A percentile compares a stretch with the other conserved stretches of the same genome.
These are phyloP conservation scores for Daedaleopsis nitida DNA, from an alignment of 768 basidiomycete genomes.

Conservation along the genomic window DNA sequence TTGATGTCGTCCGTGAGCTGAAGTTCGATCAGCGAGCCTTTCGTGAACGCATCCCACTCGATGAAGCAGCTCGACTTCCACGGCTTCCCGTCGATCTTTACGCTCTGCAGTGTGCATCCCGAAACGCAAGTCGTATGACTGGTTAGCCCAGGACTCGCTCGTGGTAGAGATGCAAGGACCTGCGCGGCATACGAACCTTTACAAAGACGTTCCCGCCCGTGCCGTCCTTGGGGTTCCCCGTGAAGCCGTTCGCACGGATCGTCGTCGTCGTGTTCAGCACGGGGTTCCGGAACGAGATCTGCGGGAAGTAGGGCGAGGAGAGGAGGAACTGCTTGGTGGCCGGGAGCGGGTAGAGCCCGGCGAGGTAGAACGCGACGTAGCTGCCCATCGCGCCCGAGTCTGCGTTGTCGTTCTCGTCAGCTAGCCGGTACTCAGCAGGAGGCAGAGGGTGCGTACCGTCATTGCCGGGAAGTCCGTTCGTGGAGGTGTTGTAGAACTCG, in stretches of 20 bases:
- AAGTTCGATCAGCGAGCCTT: constrained; percentile 54
- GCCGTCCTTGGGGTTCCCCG: constrained; percentile 49
- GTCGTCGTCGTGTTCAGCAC: constrained; percentile 56
- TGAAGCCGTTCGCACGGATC: constrained; percentile 52
- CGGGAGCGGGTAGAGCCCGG: constrained; percentile 64
- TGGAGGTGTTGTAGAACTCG: constrained; percentile 56
- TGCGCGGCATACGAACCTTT: constrained; percentile 42
- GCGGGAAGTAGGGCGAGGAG: constrained; percentile 62
- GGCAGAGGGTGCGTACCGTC: constrained; percentile 50
- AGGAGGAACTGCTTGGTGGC: constrained; percentile 61
- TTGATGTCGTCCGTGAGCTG: constrained; percentile 55
- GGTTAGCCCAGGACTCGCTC: no score
- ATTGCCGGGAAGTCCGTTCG: constrained; percentile 62
- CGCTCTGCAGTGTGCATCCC: constrained; percentile 40
- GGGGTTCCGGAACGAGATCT: constrained; percentile 62
- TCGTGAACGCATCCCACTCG: constrained; percentile 64
- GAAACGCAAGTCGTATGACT: no score
- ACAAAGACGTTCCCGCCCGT: constrained; percentile 59
- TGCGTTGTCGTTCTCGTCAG: constrained; percentile 30
- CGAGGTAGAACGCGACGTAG: constrained; percentile 58
- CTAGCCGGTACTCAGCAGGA: background rate
- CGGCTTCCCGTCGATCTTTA: constrained; percentile 54
- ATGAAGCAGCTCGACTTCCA: constrained; percentile 68
- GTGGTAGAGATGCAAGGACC: no score
- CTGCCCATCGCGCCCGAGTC: constrained; percentile 62